Conservation (phyloP, 2,329 filamentous ascomycete genomes). For the Fusarium luffae region DNA sequence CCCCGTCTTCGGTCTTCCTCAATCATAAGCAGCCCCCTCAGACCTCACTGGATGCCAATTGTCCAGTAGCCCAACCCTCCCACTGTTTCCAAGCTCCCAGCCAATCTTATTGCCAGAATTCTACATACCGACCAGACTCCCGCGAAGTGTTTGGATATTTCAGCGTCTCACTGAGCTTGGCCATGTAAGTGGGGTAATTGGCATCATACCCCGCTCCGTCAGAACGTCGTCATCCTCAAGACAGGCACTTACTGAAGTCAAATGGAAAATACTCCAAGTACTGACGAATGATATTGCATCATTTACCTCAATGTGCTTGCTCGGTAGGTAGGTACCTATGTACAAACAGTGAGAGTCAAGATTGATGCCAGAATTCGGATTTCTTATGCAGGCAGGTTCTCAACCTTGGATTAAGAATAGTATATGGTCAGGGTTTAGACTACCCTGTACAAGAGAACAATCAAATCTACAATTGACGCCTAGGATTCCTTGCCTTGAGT, state of each 20-base stretch:
- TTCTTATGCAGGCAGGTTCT: not conserved
- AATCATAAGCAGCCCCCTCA: not conserved
- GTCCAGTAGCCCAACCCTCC: constrained; percentile 1
- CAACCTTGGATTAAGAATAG: not conserved
- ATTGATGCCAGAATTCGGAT: constrained; percentile 32
- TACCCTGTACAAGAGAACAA: not conserved
- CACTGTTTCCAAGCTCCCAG: constrained; percentile 5
- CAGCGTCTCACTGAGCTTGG: constrained; percentile 20
- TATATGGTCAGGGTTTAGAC: not conserved
- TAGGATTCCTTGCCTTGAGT: not conserved
- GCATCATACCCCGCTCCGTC: constrained; percentile 36
- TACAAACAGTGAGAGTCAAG: not conserved
- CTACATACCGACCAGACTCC: constrained; percentile 16
- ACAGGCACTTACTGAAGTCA: not conserved
- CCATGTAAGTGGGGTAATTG: constrained; percentile 35
- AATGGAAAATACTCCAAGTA: constrained; percentile 11
- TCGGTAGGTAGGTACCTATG: not conserved
- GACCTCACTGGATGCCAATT: not conserved
- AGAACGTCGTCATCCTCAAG: constrained; percentile 42
- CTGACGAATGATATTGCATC: constrained; percentile 46
- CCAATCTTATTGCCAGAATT: constrained; percentile 22
- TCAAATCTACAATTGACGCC: not conserved
- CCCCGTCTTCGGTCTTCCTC: not conserved
- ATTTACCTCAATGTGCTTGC: constrained; percentile 20
- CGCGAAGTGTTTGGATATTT: constrained; percentile 30